Base-by-base conservation (phyloP, 1,139 yeast species). In the Suhomyces maxii region DNA sequence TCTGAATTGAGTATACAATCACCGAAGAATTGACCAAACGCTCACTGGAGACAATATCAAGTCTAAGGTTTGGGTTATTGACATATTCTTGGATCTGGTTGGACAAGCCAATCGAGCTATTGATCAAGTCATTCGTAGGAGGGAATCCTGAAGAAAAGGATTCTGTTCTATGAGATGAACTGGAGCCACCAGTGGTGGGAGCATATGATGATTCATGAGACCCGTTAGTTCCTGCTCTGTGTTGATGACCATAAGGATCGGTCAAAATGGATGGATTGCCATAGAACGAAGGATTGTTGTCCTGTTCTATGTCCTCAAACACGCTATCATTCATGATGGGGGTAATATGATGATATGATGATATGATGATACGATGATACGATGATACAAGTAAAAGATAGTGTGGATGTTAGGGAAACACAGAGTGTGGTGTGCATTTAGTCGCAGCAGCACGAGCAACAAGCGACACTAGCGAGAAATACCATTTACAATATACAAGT, bases 231-330 rank as follows among this genome's bases (percentile, higher is more conserved):
- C 31, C 9, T 28, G 5, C 31, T 28, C 28, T 26, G 13, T 39
- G 32, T 7, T 43, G 40, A 11, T 47, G 46, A 1, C 67, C 68
- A 48, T 67, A 65, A 1, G 71, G 70, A 41, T 64, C 67, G 39
- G 53, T 57, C 26, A 67, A 39, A 9, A 63, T 61, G 14, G 69
- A 64, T 37, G 58, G 68, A 49, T 59, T 64, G 26, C 73, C 75
- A 53, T 71, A 75, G 49, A 74, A 68, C 33, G 77, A 73, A 14
- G 80, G 80, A 50, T 75, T 75, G 59, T 75, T 75, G 55, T 75
- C 80, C 55, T 74, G 78, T 52, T 75, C 80, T 41, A 74, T 71
- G 52, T 73, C 78, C 47, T 64, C 71, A 48, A 68, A 68, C 31
- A 55, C 46, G 37, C 51, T 52, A 18, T 51, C 56, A 36, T 47